These are phyloP conservation scores for Chlamydomonas sp. DNA, from an alignment of 139 green algal species.

Conservation along the genomic window DNA sequence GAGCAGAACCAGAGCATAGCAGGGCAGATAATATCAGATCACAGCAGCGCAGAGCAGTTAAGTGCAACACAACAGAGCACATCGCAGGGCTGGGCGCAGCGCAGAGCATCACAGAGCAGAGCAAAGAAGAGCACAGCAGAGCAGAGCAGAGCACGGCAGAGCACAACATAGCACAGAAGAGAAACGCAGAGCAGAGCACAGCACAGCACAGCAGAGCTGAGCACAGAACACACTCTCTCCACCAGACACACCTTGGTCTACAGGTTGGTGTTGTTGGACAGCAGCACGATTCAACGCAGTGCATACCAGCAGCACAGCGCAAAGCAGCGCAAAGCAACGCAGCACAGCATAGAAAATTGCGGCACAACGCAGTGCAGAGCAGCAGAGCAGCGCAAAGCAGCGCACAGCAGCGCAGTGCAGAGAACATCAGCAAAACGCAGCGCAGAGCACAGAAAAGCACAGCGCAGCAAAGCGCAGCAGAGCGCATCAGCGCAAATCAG, in stretches of 20 bases:
- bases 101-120: constrained; percentile 8
- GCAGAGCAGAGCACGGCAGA: constrained; percentile 7
- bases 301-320: not conserved
- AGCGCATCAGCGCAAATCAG: not conserved
- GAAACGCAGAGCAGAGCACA: constrained; percentile 22
- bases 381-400: constrained; percentile 16
- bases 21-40: not conserved
- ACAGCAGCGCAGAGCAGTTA: no score
- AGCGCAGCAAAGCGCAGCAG: not conserved
- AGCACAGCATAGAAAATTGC: not conserved
- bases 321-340: not conserved
- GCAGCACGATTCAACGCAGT: not conserved
- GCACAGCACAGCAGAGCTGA: constrained; percentile 24
- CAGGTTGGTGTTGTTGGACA: not conserved
- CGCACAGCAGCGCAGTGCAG: constrained; percentile 16
- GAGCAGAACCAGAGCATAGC: not conserved
- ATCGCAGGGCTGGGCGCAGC: not conserved
- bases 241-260: no score
- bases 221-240: constrained; percentile 4
- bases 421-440: constrained; percentile 15
- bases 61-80: no score
- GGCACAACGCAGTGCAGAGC: not conserved
- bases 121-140: constrained; percentile 11
- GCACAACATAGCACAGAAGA: constrained; percentile 20
- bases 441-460: constrained; percentile 1